Base-by-base conservation (phyloP, 371 early-diverging fungal genomes). In the Apophysomyces elegans region DNA sequence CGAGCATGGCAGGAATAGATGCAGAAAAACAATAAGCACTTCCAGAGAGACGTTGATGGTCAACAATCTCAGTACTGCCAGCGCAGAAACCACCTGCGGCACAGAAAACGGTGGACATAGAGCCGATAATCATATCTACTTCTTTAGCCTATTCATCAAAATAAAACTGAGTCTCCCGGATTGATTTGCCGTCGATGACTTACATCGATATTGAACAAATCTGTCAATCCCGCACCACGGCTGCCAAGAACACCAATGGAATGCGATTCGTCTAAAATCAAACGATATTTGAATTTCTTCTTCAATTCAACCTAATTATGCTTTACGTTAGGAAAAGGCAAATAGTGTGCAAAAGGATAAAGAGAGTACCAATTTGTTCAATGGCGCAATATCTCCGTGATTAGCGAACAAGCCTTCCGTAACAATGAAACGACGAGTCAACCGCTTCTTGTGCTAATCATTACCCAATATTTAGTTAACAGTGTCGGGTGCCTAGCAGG, bases 1-100 rank as follows among this genome's bases (percentile, higher is more conserved):
- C 89, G 11, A 99, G 81, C 83, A 97, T 93, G 18, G 97, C 97
- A 8, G 99, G 99, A 44, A 99, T 88, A 12, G 99, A 95, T 6
- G 99, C 99, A 36, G 99, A 99, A 81, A 96, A 99, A 65, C 95
- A 95, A 78, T 99, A 99, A 0, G 96, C 93, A 16, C 85, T 81
- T 8, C 98, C 96, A 8, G 95, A 93, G 7, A 99, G 86, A 56
- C 99, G 89, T 80, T 98, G 90, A 83, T 99, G 97, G 67, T 99
- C 98, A 21, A 96, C 86, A 41, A 97, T 90, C 62, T 95, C 94
- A 65, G 84, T 85, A 62, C 88, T 85, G 18, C 96, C 96, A 60
- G 92, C 92, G 78, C 95, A 95, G 87, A 99, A 99, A 6, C 99
- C 99, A 61, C 99, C 99, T 1, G 95, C 87, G 0, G 95, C 81